Base-by-base conservation (phyloP, 805 yeast genomes). In the Kodamaea laetipori region DNA sequence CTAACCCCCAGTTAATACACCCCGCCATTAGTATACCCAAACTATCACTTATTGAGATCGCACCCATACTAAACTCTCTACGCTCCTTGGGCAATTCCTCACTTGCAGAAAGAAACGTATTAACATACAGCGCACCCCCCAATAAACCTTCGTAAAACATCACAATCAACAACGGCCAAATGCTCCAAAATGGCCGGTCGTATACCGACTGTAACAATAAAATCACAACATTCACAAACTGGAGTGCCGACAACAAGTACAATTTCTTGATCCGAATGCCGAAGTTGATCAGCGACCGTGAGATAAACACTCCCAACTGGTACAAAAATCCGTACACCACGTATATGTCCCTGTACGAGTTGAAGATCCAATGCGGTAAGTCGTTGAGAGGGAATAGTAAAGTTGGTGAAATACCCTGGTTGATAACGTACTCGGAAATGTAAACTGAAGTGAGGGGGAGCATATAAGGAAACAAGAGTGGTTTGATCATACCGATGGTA, bases 321-420 rank as follows among this genome's bases (percentile, higher is more conserved):
- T 92, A 92, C 3, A 90, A 62, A 3, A 95, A 84, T 6, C 96
- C 95, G 58, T 92, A 92, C 0, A 89, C 81, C 10, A 92, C 98
- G 60, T 92, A 92, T 3, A 87, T 84, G 55, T 92, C 98, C 49
- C 97, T 74, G 60, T 77, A 88, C 13, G 77, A 66, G 2, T 65
- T 56, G 55, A 90, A 86, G 4, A 70, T 50, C 73, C 74, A 71
- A 12, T 35, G 39, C 3, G 95, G 95, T 60, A 84, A 73, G 17
- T 77, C 73, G 1, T 80, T 78, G 3, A 89, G 54, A 0, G 92
- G 90, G 56, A 86, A 92, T 6, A 92, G 66, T 34, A 92, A 66
- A 0, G 97, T 90, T 2, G 98, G 97, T 0, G 96, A 76, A 1
- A 92, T 77, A 0, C 96, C 96, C 61, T 92, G 98, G 60, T 92